A percentile compares a stretch with the other conserved stretches of the same genome.
Conservation (phyloP, 306 rosid species). For the Dicorynia guianensis region DNA sequence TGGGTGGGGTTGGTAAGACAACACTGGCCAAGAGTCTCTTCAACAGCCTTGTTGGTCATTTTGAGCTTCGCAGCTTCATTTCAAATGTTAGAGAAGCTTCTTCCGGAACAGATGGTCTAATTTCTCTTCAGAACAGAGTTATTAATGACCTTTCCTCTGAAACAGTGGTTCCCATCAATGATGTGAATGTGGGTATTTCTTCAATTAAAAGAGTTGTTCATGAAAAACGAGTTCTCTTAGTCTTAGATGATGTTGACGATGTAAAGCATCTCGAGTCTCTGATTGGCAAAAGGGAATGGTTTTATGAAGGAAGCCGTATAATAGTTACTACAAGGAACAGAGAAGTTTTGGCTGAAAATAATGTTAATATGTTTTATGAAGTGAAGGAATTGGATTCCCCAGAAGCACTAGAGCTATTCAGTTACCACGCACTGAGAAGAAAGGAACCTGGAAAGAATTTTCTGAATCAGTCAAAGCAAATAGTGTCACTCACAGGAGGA, state of each 20-base stretch:
- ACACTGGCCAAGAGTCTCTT: slow-evolving; percentile 69
- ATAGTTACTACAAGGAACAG: slow-evolving; percentile 65
- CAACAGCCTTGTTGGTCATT: slow-evolving; percentile 51
- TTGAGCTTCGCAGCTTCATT: slow-evolving; percentile 55
- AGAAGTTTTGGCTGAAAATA: slow-evolving; percentile 27
- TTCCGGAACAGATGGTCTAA: slow-evolving; percentile 45
- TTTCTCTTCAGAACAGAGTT: slow-evolving; percentile 51
- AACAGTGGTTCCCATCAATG: not conserved
- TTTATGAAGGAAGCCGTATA: slow-evolving; percentile 60
- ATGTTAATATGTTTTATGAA: slow-evolving; percentile 44
- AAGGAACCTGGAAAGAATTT: slow-evolving; percentile 43
- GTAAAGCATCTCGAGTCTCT: slow-evolving; percentile 49
- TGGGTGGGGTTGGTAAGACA: slow-evolving; percentile 79
- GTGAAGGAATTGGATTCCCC: slow-evolving; percentile 48
- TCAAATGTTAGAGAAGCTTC: slow-evolving; percentile 55
- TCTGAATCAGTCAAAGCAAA: slow-evolving; percentile 44
- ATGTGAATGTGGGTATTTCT: slow-evolving; percentile 36
- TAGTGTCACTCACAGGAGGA: slow-evolving; percentile 60
- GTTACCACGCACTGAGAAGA: slow-evolving; percentile 62
- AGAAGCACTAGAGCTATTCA: slow-evolving; percentile 59
- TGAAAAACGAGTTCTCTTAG: slow-evolving; percentile 53
- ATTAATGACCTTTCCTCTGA: slow-evolving; percentile 33
- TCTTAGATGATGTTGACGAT: slow-evolving; percentile 70
- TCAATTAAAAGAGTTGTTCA: slow-evolving; percentile 22
- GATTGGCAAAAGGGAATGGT: slow-evolving; percentile 53